These are phyloP conservation scores for Kwoniella sp. DNA, from an alignment of 768 basidiomycete species.

Conservation along the genomic window DNA sequence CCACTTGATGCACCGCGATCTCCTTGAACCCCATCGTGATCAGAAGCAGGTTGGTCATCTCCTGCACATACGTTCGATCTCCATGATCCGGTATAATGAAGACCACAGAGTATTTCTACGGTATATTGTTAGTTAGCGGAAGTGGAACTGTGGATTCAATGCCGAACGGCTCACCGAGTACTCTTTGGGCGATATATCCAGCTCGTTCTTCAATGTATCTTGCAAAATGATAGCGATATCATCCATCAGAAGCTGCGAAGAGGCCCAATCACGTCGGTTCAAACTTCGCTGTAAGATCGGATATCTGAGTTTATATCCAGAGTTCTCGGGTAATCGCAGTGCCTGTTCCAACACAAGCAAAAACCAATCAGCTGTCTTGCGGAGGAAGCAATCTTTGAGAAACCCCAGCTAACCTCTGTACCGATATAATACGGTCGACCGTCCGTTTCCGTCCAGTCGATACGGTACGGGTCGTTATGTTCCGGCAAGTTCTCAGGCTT, in stretches of 20 bases:
- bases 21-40: constrained; percentile 87
- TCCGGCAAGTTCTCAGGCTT: constrained; percentile 83
- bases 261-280: constrained; percentile 72
- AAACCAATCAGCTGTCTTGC: not conserved
- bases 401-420: constrained; percentile 37
- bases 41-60: constrained; percentile 72
- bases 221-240: constrained; percentile 75
- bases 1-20: constrained; percentile 84
- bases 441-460: constrained; percentile 86
- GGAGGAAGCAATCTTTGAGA: no score
- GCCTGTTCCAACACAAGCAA: constrained; percentile 29
- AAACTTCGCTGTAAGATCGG: constrained; percentile 80
- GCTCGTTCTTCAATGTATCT: constrained; percentile 59
- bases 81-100: constrained; percentile 91
- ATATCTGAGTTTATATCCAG: constrained; percentile 75
- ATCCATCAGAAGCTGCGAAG: constrained; percentile 66
- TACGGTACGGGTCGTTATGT: constrained; percentile 75
- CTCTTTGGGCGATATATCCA: constrained; percentile 36
- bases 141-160: not conserved
- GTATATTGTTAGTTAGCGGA: not conserved
- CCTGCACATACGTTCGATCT: constrained; percentile 78
- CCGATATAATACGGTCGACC: constrained; percentile 38
- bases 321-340: constrained; percentile 60
- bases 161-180: constrained; percentile 32
- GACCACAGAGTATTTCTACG: constrained; percentile 79